Evolutionary conservation across 2,329 filamentous ascomycete species (phyloP), one percentile per base, ranked within the genome.

Genomic region (Alternaria sp.): DNA sequence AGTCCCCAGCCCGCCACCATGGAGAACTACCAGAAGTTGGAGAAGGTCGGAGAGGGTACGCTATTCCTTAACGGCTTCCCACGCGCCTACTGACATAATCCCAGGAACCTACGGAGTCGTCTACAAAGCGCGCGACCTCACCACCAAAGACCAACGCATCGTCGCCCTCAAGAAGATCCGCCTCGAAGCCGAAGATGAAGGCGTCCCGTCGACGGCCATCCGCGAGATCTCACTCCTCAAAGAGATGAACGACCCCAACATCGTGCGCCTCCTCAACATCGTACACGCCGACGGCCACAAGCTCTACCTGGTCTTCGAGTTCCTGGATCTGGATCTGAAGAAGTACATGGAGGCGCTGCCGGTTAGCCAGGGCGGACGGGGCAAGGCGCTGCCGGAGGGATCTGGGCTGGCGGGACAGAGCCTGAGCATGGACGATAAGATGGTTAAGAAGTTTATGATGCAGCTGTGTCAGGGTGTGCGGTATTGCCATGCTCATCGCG

Each of bases 1-100:
- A 60, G 62, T 57, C 52, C 49, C 19, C 51, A 63, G 23, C 53
- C 53, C 54, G 50, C 61, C 58, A 80, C 65, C 70, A 97, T 97
- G 93, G 93, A 97, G 82, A 96, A 97, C 83, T 97, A 97, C 81
- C 92, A 97, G 83, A 96, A 96, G 84, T 88, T 97, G 77, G 93
- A 97, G 85, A 97, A 97, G 86, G 93, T 97, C 76, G 93, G 93
- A 81, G 93, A 97, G 88, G 93, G 93, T 96, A 83, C 74, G 12
- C n/a, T 8, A 28, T 58, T 0, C 13, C 25, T 1, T 4, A 15
- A 53, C 4, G 53, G 3, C 13, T 12, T 9, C 4, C n/a, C 3
- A 17, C 17, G 4, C 44, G 43, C 21, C 43, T 53, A 30, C 65
- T 72, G 26, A 73, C 58, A 26, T n/a, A 11, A 17, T n/a, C 15